Evolutionary conservation across 352 stramenopile species (phyloP), one percentile per base, ranked within the genome.

Genomic region (Globisporangium solare): DNA sequence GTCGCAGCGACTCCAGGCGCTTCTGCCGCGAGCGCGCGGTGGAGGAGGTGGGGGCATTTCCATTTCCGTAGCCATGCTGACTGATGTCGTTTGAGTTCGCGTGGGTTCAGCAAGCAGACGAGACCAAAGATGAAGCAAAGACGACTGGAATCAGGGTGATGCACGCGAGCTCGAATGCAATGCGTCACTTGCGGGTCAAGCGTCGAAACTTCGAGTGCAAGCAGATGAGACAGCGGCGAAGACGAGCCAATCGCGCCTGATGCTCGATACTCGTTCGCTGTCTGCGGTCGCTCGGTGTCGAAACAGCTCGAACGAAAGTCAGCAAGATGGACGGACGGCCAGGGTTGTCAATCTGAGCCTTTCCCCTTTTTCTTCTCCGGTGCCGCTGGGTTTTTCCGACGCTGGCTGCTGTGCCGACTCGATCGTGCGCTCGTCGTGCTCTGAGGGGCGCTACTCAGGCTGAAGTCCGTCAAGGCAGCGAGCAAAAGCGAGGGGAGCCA

Each of bases 1-100:
- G 55, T 91, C 78, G 60, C 80, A 92, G 43, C 82, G 80, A 48
- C 79, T 91, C 83, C 83, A 92, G 3, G 80, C 79, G 51, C 57
- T 85, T 21, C 74, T 74, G 42, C 70, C 71, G 43, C 80, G 77
- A 32, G 73, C 72, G 54, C 77, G 52, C 37, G 60, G 49, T 50
- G 67, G 71, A 18, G 80, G 70, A 22, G 60, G 48, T 43, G 67
- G 74, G 14, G 80, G 70, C 50, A 77, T 66, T 20, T 81, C 67
- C 59, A 71, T 74, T 47, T 77, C 55, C 21, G 67, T 62, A 51
- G 70, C 66, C 70, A 85, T 81, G 51, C 39, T 40, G 58, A 15
- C 39, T 40, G 58, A 15, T 43, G 54, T 60, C 24, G n/a, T n/a
- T 27, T 27, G 24, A 27, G 24, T 27, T 27, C 24, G 24, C 5